These are phyloP conservation scores for Nicotiana tabacum DNA, from an alignment of 257 asterid genomes.

Conservation along the genomic window DNA sequence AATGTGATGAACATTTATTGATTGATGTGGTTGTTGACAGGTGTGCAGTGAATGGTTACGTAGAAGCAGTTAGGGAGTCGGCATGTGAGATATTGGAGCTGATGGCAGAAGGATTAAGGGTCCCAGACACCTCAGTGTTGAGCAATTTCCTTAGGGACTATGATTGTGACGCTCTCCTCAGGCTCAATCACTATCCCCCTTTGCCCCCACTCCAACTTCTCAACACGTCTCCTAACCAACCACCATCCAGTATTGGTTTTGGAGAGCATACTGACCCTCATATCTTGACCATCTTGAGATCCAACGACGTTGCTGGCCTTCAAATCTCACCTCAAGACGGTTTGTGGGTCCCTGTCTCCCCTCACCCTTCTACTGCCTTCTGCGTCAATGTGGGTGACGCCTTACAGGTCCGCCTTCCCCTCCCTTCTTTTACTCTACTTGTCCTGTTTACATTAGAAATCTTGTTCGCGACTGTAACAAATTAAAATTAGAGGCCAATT, in stretches of 20 bases:
- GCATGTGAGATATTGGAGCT: conserved; percentile 65
- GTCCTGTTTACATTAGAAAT: too few relatives aligned
- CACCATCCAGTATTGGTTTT: conserved; percentile 35
- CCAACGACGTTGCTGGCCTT: conserved; percentile 56
- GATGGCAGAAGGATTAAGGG: conserved; percentile 46
- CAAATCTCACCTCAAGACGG: conserved; percentile 53
- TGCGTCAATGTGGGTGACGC: conserved; percentile 77
- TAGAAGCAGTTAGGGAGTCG: conserved; percentile 46
- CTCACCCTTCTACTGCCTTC: conserved; percentile 35
- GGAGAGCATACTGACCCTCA: conserved; percentile 97
- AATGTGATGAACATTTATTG: neutral
- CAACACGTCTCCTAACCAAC: too few relatives aligned
- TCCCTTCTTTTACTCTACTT: too few relatives aligned
- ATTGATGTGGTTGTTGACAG: conserved; percentile 22
- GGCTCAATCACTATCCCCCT: conserved; percentile 73
- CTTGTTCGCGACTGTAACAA: too few relatives aligned
- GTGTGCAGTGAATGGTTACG: conserved; percentile 45
- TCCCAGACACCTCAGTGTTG: conserved; percentile 29
- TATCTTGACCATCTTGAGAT: conserved; percentile 62
- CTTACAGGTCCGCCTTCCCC: conserved; percentile 35
- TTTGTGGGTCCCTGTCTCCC: conserved; percentile 55
- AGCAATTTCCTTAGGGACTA: conserved; percentile 42
- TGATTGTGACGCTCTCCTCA: conserved; percentile 45
- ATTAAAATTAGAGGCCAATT: too few relatives aligned
- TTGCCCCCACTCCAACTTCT: neutral